These are phyloP conservation scores for Pseudonitzschia multiseries DNA, from an alignment of 108 stramenopile species.

Conservation along the genomic window DNA sequence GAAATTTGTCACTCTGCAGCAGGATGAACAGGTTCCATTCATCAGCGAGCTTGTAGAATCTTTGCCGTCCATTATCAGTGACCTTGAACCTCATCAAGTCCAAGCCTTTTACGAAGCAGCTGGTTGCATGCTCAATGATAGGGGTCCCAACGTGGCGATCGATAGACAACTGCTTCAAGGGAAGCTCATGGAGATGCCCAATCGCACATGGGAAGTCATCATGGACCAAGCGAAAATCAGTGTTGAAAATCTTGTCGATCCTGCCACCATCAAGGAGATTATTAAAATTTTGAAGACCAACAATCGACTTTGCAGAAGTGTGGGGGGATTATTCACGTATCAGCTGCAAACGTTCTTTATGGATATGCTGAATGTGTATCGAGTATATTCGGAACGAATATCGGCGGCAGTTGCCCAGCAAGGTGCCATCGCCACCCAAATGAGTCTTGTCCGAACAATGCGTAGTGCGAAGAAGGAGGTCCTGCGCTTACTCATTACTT, in stretches of 20 bases:
- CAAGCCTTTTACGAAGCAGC: constrained; percentile 99
- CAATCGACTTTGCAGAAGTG: constrained; percentile 87
- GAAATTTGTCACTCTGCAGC: constrained; percentile 93
- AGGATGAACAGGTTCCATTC: constrained; percentile 88
- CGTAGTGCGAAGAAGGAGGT: constrained; percentile 97
- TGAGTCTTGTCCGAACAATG: constrained; percentile 90
- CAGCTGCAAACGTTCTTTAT: constrained; percentile 94
- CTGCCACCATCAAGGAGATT: constrained; percentile 91
- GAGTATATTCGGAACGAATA: constrained; percentile 94
- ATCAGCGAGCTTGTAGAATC: constrained; percentile 92
- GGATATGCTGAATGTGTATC: constrained; percentile 98
- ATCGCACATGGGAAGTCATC: constrained; percentile 85
- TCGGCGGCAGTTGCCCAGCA: constrained; percentile 87
- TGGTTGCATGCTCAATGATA: constrained; percentile 93
- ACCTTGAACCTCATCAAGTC: constrained; percentile 98
- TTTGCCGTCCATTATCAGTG: constrained; percentile 87
- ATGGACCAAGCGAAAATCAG: constrained; percentile 81
- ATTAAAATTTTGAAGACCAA: constrained; percentile 95
- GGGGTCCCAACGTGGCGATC: constrained; percentile 75
- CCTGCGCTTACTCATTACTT: constrained; percentile 87
- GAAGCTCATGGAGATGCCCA: constrained; percentile 94
- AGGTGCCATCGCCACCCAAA: constrained; percentile 87
- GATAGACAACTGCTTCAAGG: constrained; percentile 81
- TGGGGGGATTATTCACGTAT: constrained; percentile 91
- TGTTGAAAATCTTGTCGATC: constrained; percentile 82